Evolutionary conservation across 1,284 basidiomycete genomes (phyloP), one percentile per base, ranked within the genome.

Genomic region (Mycena citricolor): DNA sequence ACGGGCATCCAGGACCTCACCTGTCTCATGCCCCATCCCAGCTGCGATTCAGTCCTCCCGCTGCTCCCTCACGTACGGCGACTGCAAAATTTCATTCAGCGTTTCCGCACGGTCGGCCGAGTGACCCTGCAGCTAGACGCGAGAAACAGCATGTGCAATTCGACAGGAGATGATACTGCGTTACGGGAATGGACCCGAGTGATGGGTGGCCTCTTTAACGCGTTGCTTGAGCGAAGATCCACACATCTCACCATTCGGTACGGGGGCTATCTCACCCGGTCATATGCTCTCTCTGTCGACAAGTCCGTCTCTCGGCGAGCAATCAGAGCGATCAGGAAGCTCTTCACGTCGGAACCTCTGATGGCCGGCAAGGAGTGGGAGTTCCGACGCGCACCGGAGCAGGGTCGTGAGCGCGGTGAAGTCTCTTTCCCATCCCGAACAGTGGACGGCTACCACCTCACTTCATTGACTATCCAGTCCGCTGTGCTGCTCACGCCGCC

Each of bases 101-200:
- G 39, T 8, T 45, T 52, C 25, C 32, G 46, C 10, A 41, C 50
- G 21, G 39, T 52, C 35, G 26, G 22, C n/a, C 16, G 39, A 8
- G 46, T 49, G 12, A 48, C 39, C 10, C 19, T 52, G 21, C 46
- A 52, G 29, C 42, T 52, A 3, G 50, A 52, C n/a, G 39, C 35
- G 11, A 19, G 42, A 11, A 52, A 44, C 24, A 52, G 50, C 37
- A 37, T 42, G 39, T 52, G 50, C 35, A 52, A 52, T 16, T n/a
- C 43, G 2, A 22, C 35, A 10, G 50, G 46, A 4, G 50, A 52
- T 37, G 50, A 52, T 33, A 35, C 29, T 16, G 46, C 50, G 5
- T 26, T 52, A 2, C 50, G 50, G 1, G 50, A 42, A 19, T 52
- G 50, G 50, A 42, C 50, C 4, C 32, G 32, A 16, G 26, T 36